Evolutionary conservation across 2,329 filamentous ascomycete species (phyloP).

Genomic region (Monosporascus sp.): DNA sequence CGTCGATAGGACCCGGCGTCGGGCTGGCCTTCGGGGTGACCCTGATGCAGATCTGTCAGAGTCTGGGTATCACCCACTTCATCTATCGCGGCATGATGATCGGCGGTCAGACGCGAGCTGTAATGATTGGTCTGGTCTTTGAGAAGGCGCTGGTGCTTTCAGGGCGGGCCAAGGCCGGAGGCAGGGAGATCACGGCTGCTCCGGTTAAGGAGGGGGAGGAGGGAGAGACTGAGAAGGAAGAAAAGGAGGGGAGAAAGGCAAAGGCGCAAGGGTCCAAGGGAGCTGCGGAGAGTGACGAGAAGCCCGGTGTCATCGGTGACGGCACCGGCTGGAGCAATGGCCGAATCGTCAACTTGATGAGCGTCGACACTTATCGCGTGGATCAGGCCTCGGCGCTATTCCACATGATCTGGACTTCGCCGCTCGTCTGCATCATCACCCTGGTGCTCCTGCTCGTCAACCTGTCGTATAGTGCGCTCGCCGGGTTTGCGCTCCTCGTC

Average conservation of each 20-base stretch:
- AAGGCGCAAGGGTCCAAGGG: slow-evolving; percentile 31
- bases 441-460: slow-evolving; percentile 80
- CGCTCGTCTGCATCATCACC: slow-evolving; percentile 72
- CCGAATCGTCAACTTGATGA: slow-evolving; percentile 88
- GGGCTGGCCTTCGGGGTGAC: slow-evolving; percentile 82
- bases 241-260: slow-evolving; percentile 39
- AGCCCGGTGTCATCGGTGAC: slow-evolving; percentile 55
- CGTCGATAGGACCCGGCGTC: slow-evolving; percentile 69
- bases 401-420: slow-evolving; percentile 86
- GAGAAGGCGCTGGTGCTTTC: slow-evolving; percentile 90
- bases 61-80: slow-evolving; percentile 80
- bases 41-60: slow-evolving; percentile 78
- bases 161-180: slow-evolving; percentile 80
- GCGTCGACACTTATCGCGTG: slow-evolving; percentile 87
- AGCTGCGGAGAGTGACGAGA: slow-evolving; percentile 29
- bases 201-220: slow-evolving; percentile 40
- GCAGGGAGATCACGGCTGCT: slow-evolving; percentile 35
- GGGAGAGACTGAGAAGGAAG: slow-evolving; percentile 39
- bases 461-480: slow-evolving; percentile 80
- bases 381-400: slow-evolving; percentile 86
- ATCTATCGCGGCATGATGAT: slow-evolving; percentile 90
- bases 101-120: slow-evolving; percentile 75
- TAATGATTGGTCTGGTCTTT: slow-evolving; percentile 81
- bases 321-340: slow-evolving; percentile 88
- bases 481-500: slow-evolving; percentile 79